These are phyloP conservation scores for Casuarina cunninghamiana DNA, from an alignment of 306 rosid genomes.

Conservation along the genomic window DNA sequence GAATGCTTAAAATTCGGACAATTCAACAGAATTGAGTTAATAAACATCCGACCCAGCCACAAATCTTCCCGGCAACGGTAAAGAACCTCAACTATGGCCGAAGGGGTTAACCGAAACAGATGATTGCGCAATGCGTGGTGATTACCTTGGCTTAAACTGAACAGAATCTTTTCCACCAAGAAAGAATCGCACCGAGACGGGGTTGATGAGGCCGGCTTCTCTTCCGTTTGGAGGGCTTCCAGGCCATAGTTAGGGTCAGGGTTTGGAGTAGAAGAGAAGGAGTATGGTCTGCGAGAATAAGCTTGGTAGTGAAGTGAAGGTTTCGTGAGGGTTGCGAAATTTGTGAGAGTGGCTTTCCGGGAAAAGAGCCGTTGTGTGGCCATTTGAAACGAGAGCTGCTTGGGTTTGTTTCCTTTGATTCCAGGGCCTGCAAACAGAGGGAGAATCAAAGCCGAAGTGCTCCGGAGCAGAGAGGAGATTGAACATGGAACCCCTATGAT, in stretches of 20 bases:
- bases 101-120: slow-evolving; percentile 46
- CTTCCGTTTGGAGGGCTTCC: slow-evolving; percentile 13
- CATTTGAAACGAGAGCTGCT: slow-evolving; percentile 25
- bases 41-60: slow-evolving; percentile 36
- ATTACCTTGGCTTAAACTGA: slow-evolving; percentile 54
- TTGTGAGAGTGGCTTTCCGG: slow-evolving; percentile 18
- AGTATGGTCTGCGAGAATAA: slow-evolving; percentile 6
- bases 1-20: slow-evolving; percentile 58
- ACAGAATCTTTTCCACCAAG: slow-evolving; percentile 54
- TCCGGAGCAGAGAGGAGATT: background rate
- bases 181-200: slow-evolving; percentile 42
- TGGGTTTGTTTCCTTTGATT: background rate
- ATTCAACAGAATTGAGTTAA: slow-evolving; percentile 30
- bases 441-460: background rate
- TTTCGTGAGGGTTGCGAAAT: slow-evolving; percentile 3
- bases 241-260: slow-evolving; percentile 8
- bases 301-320: background rate
- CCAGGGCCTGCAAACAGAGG: background rate
- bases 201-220: slow-evolving; percentile 28
- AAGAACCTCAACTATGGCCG: slow-evolving; percentile 50
- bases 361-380: slow-evolving; percentile 4
- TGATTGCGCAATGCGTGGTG: slow-evolving; percentile 30
- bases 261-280: slow-evolving; percentile 16
- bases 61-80: slow-evolving; percentile 43
- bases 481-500: background rate